Evolutionary conservation across 345 rosid species (phyloP), one percentile per base, ranked within the genome.

Genomic region (Aegle marmelos): DNA sequence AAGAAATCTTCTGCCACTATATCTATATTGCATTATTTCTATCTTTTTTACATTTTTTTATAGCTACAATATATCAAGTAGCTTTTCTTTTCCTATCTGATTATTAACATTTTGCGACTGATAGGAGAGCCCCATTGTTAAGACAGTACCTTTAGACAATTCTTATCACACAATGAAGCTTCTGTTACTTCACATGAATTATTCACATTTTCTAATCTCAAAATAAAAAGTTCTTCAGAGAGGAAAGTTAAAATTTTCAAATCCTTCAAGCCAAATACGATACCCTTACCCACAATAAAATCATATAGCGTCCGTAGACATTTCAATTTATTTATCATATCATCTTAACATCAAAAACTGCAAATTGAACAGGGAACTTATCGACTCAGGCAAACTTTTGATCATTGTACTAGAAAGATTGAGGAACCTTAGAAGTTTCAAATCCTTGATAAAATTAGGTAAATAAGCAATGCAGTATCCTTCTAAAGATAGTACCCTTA

Each of bases 211-310:
- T 77, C 63, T 74, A 86, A 63, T 14, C 75, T 73, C 1, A 9
- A 33, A 27, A 85, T 66, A 25, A 63, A 70, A 37, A 85, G 76
- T 22, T 71, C 7, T 24, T 85, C 86, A 27, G 17, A 53, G 28
- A 86, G 83, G 66, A 45, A 5, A 3, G 69, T 11, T n/a, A 86
- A 67, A 48, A 63, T 60, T 60, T 76, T 76, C 75, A 86, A 76
- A 56, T 78, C 82, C 61, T 56, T 48, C 39, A 82, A 57, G 28
- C 69, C 5, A 1, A 74, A 45, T 6, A 78, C 80, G 1, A 57
- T 45, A 4, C n/a, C 77, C 64, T 80, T 37, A 21, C 82, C 80
- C 59, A 83, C 79, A 31, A 82, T 33, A 31, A 45, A 83, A 41
- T 78, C 58, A 7, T 80, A 36, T 31, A 83, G 48, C 11, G 56